phyloP scores from a whole-genome alignment of 2,329 filamentous ascomycete genomes.

The Cytospora schulzeri region DNA sequence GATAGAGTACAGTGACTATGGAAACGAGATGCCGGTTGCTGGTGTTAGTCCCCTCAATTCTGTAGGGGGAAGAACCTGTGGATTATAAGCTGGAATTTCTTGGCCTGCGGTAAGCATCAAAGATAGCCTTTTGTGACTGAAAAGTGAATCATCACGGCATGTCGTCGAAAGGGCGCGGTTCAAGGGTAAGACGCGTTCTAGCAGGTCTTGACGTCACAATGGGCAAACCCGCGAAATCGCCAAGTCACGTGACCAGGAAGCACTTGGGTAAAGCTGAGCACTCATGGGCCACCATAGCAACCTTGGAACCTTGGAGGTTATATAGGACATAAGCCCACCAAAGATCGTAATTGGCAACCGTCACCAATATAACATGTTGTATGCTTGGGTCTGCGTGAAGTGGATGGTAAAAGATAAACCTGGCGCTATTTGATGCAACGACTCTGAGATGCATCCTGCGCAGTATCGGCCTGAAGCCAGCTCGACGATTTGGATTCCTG shows the following conservation, averaged over 20 bases:
- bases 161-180: slow-evolving; percentile 25
- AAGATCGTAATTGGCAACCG: not conserved
- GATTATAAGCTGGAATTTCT: too few species aligned
- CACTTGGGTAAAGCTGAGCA: too few species aligned
- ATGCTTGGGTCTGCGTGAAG: not conserved
- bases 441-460: not conserved
- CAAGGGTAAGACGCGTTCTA: not conserved
- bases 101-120: not conserved
- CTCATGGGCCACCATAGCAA: too few species aligned
- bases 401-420: not conserved
- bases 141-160: slow-evolving; percentile 23
- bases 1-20: not conserved
- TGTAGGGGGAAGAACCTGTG: not conserved
- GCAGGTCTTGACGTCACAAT: not conserved
- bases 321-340: too few species aligned
- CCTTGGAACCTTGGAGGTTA: too few species aligned
- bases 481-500: not conserved
- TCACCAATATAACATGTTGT: not conserved
- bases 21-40: not conserved
- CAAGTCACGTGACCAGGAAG: slow-evolving; percentile 17
- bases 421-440: not conserved
- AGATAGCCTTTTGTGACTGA: not conserved
- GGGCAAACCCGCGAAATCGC: slow-evolving; percentile 3
- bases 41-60: not conserved
- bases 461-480: not conserved